These are phyloP conservation scores for Primulina huaijiensis DNA, from an alignment of 257 asterid species.

Conservation along the genomic window DNA sequence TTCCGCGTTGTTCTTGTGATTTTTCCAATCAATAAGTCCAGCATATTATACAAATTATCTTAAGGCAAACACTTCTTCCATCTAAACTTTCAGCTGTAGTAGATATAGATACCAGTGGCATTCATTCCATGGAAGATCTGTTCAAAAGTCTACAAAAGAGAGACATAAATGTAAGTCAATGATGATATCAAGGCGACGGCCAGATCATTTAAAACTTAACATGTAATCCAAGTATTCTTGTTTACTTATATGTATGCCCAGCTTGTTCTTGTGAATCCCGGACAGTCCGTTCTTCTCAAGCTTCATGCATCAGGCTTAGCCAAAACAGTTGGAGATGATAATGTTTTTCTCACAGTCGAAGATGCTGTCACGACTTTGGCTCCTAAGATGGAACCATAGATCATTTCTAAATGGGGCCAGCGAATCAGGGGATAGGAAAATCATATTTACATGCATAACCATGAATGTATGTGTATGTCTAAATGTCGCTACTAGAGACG, in stretches of 20 bases:
- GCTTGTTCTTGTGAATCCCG: constrained; percentile 83
- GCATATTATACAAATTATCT: not conserved
- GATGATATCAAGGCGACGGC: not conserved
- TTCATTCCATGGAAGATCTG: constrained; percentile 75
- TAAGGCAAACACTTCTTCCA: not conserved
- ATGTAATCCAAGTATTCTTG: not conserved
- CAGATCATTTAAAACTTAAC: not conserved
- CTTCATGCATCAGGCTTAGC: constrained; percentile 52
- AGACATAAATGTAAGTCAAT: constrained; percentile 43
- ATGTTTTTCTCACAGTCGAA: constrained; percentile 63
- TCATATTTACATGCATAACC: no score
- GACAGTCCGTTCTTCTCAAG: constrained; percentile 62
- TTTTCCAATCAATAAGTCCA: not conserved
- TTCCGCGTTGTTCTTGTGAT: not conserved
- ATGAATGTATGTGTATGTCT: not conserved
- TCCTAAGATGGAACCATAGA: constrained; percentile 74
- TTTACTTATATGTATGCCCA: constrained; percentile 24
- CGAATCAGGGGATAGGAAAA: no score
- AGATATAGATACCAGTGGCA: constrained; percentile 87
- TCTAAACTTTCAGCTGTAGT: constrained; percentile 66
- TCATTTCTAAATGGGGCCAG: not conserved
- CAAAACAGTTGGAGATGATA: constrained; percentile 53
- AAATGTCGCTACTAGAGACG: no score
- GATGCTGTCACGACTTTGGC: constrained; percentile 61
- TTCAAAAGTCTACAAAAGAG: constrained; percentile 53